Base-by-base conservation (phyloP, 352 stramenopile genomes). In the Halophytophthora polymorphica region DNA sequence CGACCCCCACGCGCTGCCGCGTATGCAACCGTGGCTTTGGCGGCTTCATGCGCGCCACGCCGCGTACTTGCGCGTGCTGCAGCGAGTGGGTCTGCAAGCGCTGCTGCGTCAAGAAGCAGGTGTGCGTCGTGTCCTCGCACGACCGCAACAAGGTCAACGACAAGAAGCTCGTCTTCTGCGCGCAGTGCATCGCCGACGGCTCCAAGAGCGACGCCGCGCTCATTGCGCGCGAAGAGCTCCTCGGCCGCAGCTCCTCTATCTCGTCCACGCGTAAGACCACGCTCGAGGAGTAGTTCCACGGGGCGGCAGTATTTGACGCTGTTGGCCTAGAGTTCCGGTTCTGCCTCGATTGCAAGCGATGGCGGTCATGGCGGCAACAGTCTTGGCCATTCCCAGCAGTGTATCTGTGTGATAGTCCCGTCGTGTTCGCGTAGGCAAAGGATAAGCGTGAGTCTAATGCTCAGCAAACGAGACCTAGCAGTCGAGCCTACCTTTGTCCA, bases 81-180 rank as follows among this genome's bases (percentile, higher is more conserved):
- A 53, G 49, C 31, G 55, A 62, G 22, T 60, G 56, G 45, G 56
- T 71, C 12, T 77, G 67, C 56, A 73, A 73, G 31, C 64, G 61
- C 44, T 77, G 67, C 47, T 61, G 64, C 33, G 64, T 69, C 35
- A 73, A 73, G 47, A 70, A 67, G 33, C 60, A 61, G 41, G 28
- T 77, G 41, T 71, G 64, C 35, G 54, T 70, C n/a, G 45, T 71
- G 47, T 77, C 67, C 14, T 64, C 61, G 8, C 58, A 66, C 41
- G 54, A 72, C 52, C 53, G 21, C 11, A 69, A 34, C 58, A 69
- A 72, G 29, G 58, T 76, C 43, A 67, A 76, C 43, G 66, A 76
- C 41, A 65, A 63, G 35, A 72, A 66, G 36, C 49, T 76, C 36
- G 31, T 70, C 19, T 76, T 76, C 35, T 76, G 66, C 28, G 62